Evolutionary conservation across 1,284 basidiomycete species (phyloP), one percentile per base, ranked within the genome.

Genomic region (Ustilago xerochloae): DNA sequence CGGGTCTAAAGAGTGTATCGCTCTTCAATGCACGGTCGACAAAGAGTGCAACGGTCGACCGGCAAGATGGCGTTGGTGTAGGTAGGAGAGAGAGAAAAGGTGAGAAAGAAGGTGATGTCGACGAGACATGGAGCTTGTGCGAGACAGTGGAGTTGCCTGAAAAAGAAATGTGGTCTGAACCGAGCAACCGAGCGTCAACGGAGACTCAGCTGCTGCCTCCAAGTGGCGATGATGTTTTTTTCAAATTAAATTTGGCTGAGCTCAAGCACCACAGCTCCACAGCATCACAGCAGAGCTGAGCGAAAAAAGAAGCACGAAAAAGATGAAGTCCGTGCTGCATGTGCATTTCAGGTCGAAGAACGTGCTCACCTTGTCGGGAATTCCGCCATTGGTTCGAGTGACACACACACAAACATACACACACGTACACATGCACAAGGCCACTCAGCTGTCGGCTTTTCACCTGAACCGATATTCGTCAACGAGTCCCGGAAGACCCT

Each of bases 1-100:
- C n/a, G n/a, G n/a, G n/a, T n/a, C n/a, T n/a, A 43, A 7, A 6
- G 12, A 24, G 41, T 24, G 6, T 13, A 20, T 18, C n/a, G 16
- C 54, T 35, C 43, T 48, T 56, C 48, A 26, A 46, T 64, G 62
- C 62, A 64, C 62, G 55, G 62, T 46, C 62, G 55, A 64, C 62
- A 43, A 30, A 26, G 49, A 38, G 32, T n/a, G 52, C 26, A n/a
- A 28, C 29, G 45, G 50, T 58, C 50, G 55, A 64, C 62, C 50
- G 62, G 62, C 50, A 58, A 45, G 33, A 29, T 32, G 36, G 61
- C 61, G 61, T 56, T 57, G 54, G 22, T 28, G 15, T 26, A 28
- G 50, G n/a, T 36, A 28, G 33, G 41, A 13, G 6, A 43, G 41
- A 15, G 7, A 15, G 41, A 22, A 22, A 41, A 26, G 41, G 8